Base-by-base conservation (phyloP, 805 yeast species). In the Saturnispora ahearnii region DNA sequence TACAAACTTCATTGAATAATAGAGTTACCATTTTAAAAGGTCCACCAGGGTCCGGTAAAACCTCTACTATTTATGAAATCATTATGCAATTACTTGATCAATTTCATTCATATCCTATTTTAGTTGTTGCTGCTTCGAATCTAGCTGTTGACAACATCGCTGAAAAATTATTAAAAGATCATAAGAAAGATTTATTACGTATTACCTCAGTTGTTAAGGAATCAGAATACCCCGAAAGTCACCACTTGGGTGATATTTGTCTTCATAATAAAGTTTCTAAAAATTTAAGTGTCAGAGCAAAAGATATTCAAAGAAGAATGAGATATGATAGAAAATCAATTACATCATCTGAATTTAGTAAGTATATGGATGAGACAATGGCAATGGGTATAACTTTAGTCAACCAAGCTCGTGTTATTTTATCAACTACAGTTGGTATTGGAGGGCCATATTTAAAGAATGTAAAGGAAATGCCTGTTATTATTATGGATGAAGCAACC, bases 1-100 rank as follows among this genome's bases (percentile, higher is more conserved):
- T 90, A 5, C 70, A 71, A 32, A 84, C 85, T 58, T 76, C 95
- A 0, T 52, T 89, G 26, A 85, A 85, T 58, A 78, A 82, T 21
- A 61, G 70, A 62, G 44, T 77, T 8, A 64, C 78, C 0, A 73
- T 84, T 8, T 72, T 84, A 8, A 88, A 84, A 57, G 91, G 91
- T 1, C 91, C 90, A 0, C 89, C 89, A 1, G 90, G 90, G 6
- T 82, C 89, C 0, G 90, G 90, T 24, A 83, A 83, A 61, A 90
- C 97, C 0, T 84, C 84, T 48, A 90, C 97, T 0, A 62, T 91
- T 28, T 78, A 88, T 24, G 97, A 91, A 62, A 70, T 87, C 26
- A 81, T 89, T 41, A 76, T 82, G 51, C 96, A 90, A 62, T 69
- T 90, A 43, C 44, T 79, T 41, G 82, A 81, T 57, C 68, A 81